Conservation (phyloP, 2,329 filamentous ascomycete genomes). For the Colletotrichum brevisporum region DNA sequence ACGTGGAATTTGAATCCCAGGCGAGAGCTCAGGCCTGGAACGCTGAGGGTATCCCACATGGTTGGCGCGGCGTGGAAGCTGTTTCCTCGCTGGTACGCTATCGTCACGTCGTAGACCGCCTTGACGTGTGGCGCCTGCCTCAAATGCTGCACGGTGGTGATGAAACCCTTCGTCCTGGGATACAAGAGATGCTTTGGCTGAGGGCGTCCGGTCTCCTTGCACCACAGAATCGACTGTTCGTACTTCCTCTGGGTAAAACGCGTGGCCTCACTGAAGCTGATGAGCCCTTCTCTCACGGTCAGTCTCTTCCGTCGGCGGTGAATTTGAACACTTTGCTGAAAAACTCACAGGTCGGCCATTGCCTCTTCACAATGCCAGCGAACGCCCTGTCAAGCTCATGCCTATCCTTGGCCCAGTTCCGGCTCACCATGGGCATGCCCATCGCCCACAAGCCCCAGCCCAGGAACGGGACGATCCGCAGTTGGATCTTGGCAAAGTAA, state of each 20-base stretch:
- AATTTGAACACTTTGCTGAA: constrained; percentile 12
- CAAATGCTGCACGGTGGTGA: constrained; percentile 70
- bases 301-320: constrained; percentile 12
- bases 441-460: constrained; percentile 77
- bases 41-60: constrained; percentile 67
- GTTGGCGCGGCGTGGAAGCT: constrained; percentile 62
- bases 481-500: constrained; percentile 74
- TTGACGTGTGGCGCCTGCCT: constrained; percentile 64
- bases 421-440: constrained; percentile 74
- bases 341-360: constrained; percentile 71
- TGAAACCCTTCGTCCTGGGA: constrained; percentile 72
- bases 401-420: constrained; percentile 71
- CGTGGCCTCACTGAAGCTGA: constrained; percentile 76
- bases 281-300: constrained; percentile 63
- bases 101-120: constrained; percentile 69
- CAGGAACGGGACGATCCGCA: constrained; percentile 71
- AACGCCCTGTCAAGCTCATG: constrained; percentile 71
- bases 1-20: constrained; percentile 64
- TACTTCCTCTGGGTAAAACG: constrained; percentile 70
- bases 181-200: constrained; percentile 72
- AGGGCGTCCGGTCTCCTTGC: constrained; percentile 62
- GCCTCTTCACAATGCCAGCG: constrained; percentile 62
- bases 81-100: constrained; percentile 63
- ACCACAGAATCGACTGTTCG: constrained; percentile 65
- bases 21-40: constrained; percentile 54